Percentiles rank a stretch among this genome's conserved stretches.
Conservation (phyloP, 2,329 filamentous ascomycete species). For the Trichoderma sp. region DNA sequence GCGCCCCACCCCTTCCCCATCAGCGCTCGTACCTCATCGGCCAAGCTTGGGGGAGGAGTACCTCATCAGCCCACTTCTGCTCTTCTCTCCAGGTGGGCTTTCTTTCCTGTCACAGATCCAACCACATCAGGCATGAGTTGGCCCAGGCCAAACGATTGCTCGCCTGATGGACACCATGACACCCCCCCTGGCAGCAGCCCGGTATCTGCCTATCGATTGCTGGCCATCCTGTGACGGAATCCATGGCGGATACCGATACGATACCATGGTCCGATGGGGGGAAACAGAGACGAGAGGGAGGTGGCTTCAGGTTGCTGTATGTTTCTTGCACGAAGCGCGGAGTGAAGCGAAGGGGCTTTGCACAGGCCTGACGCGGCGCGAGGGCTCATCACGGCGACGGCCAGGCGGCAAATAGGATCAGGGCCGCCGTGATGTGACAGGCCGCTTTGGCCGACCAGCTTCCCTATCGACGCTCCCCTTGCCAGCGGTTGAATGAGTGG, state of each 20-base stretch:
- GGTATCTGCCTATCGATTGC: conserved; percentile 30
- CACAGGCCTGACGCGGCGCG: conserved; percentile 10
- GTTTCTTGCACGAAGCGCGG: conserved; percentile 9
- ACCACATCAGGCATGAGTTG: conserved; percentile 27
- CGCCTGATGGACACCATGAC: conserved; percentile 31
- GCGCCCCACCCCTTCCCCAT: neutral
- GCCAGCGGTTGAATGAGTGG: conserved; percentile 7
- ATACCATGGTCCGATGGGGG: conserved; percentile 28
- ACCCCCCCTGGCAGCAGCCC: conserved; percentile 14
- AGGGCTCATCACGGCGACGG: conserved; percentile 9
- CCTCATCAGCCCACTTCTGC: conserved; percentile 17
- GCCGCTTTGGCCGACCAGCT: conserved; percentile 23
- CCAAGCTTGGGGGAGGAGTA: conserved; percentile 19
- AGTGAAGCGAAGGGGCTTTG: conserved; percentile 7
- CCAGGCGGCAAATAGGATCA: conserved; percentile 21
- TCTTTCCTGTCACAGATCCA: conserved; percentile 26
- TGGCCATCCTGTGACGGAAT: conserved; percentile 32
- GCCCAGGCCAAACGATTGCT: conserved; percentile 16
- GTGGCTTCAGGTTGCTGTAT: neutral
- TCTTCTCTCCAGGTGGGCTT: conserved; percentile 1
- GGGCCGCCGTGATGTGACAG: conserved; percentile 18
- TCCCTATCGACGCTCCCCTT: conserved; percentile 12
- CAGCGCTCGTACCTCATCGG: conserved; percentile 19
- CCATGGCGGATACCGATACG: conserved; percentile 28
- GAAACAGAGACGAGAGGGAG: neutral